Evolutionary conservation across 768 basidiomycete genomes (phyloP).

Genomic region (Kwoniella europaea): DNA sequence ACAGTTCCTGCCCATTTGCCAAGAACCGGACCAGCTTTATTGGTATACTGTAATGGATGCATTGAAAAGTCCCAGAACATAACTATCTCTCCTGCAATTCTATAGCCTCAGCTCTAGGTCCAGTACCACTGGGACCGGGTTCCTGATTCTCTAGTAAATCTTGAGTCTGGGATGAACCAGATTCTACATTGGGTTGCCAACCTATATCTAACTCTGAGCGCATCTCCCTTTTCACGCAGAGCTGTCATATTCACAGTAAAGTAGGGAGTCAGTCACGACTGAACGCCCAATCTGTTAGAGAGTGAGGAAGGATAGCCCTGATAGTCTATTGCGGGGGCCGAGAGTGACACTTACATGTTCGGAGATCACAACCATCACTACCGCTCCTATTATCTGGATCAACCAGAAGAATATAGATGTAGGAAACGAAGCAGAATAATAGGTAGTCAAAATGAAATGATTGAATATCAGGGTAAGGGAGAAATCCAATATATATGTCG

Average conservation of each 20-base stretch:
- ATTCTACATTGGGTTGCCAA: conserved; percentile 27
- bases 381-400: conserved; percentile 71
- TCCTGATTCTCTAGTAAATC: conserved; percentile 13
- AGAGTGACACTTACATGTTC: conserved; percentile 78
- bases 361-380: conserved; percentile 76
- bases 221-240: conserved; percentile 36
- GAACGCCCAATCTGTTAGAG: neutral
- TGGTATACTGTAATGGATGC: neutral
- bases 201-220: conserved; percentile 32
- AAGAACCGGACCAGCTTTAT: neutral
- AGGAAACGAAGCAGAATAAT: conserved; percentile 78
- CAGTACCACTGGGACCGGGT: neutral
- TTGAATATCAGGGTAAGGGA: conserved; percentile 86
- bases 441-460: conserved; percentile 91
- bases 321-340: too few species aligned
- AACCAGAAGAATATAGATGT: conserved; percentile 93
- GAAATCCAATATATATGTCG: conserved; percentile 94
- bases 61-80: neutral
- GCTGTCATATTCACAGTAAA: conserved; percentile 3
- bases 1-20: too few species aligned
- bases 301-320: neutral
- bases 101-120: conserved; percentile 8
- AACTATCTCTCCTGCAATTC: conserved; percentile 5
- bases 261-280: neutral
- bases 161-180: conserved; percentile 1